Conservation (phyloP, 257 asterid species). For the Ajuga chamaepitys region DNA sequence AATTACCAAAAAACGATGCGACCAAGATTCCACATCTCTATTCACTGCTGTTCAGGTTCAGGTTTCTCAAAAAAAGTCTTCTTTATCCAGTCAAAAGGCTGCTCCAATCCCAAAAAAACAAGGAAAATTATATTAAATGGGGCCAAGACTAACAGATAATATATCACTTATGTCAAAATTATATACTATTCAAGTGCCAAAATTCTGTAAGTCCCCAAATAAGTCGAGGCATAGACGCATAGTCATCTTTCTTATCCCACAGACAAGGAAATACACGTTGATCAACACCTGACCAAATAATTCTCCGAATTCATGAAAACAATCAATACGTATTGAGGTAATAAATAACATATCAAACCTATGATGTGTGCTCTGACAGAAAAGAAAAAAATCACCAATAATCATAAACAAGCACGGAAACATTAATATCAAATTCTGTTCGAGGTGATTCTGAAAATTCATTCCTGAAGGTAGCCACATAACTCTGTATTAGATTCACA, state of each 20-base stretch:
- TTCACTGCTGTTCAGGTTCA: constrained; percentile 52
- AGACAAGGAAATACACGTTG: not conserved
- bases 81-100: constrained; percentile 88
- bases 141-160: not conserved
- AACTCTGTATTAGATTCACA: not conserved
- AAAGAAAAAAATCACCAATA: not conserved
- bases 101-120: constrained; percentile 16
- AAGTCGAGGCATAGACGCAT: not conserved
- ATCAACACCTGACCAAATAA: not conserved
- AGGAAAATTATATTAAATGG: not conserved
- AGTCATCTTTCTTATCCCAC: not conserved
- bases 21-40: constrained; percentile 14
- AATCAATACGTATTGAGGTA: not conserved
- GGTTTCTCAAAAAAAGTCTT: constrained; percentile 78
- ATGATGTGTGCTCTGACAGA: not conserved
- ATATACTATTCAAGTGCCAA: not conserved
- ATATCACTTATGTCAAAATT: not conserved
- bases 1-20: constrained; percentile 8
- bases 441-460: not conserved
- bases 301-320: not conserved
- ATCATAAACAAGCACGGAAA: not conserved
- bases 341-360: not conserved
- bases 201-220: not conserved
- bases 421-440: not conserved
- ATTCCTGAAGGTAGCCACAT: not conserved